Evolutionary conservation across 768 basidiomycete genomes (phyloP), one percentile per base, ranked within the genome.

Genomic region (Agrocybe praecox): DNA sequence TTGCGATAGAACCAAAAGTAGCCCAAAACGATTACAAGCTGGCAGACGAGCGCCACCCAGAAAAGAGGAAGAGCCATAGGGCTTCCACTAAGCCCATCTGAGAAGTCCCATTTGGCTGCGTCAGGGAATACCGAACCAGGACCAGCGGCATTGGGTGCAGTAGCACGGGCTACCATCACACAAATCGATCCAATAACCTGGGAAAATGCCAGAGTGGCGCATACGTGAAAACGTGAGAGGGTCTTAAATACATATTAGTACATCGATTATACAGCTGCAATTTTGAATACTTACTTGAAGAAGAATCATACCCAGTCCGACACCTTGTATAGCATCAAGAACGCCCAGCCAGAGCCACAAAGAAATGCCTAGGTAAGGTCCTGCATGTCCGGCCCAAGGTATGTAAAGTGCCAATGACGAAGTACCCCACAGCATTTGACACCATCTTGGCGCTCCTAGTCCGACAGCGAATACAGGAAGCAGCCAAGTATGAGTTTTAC

Each of bases 1-100:
- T 93, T 94, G 72, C 94, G 87, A 74, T 96, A 96, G 84, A 96
- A 96, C 92, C 92, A 92, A 79, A 95, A 94, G 76, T 96, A 96
- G 19, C 94, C 94, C 58, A 88, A 72, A 56, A 96, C 92, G 67
- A 96, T 94, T 62, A 94, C 71, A 52, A 96, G 67, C 69, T 94
- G 92, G 69, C 86, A 90, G 7, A 85, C 64, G 53, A 92, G 76
- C 46, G 92, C 92, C 49, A 95, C 73, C 94, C 94, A 96, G 80
- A 96, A 96, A 45, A 90, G 80, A 53, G 92, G 87, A 15, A 83
- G 78, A n/a, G 89, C 90, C 84, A 94, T 87, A 21, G 92, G 92
- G 64, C 92, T 93, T 59, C 86, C 86, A 66, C 77, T 67, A 2
- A 92, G 72, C 22, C 90, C 91, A 7, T 88, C 75, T 19, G 78